phyloP scores from a whole-genome alignment of 2,329 filamentous ascomycete genomes.

The Penicillium sp. region DNA sequence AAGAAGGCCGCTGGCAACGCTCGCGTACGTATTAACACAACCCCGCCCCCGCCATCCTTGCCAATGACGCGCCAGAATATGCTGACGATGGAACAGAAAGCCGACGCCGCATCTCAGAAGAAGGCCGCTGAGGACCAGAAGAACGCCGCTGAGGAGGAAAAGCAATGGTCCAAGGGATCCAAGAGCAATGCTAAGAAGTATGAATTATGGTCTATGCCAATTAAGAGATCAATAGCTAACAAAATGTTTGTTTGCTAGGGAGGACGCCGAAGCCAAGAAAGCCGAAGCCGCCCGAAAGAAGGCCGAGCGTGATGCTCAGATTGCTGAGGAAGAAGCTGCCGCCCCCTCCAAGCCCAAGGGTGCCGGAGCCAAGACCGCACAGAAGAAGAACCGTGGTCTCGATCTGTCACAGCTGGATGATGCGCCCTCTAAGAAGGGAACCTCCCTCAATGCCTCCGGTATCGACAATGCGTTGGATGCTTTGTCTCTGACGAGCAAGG shows the following conservation, averaged over 20 bases:
- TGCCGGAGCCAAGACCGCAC: slow-evolving; percentile 52
- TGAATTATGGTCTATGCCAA: background rate
- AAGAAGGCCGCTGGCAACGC: slow-evolving; percentile 92
- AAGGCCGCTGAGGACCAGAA: slow-evolving; percentile 69
- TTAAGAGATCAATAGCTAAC: background rate
- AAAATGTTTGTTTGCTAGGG: slow-evolving; percentile 53
- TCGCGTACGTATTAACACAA: slow-evolving; percentile 35
- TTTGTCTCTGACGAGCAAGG: slow-evolving; percentile 64
- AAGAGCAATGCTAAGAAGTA: slow-evolving; percentile 89
- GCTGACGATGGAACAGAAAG: slow-evolving; percentile 64
- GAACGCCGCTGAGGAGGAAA: slow-evolving; percentile 66
- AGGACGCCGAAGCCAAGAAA: slow-evolving; percentile 80
- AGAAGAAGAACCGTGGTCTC: slow-evolving; percentile 65
- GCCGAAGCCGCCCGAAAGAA: slow-evolving; percentile 84
- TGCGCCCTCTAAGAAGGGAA: slow-evolving; percentile 47
- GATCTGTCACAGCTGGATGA: slow-evolving; percentile 76
- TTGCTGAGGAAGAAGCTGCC: slow-evolving; percentile 78
- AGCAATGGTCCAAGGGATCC: slow-evolving; percentile 80
- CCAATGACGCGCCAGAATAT: slow-evolving; percentile 8
- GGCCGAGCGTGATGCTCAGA: slow-evolving; percentile 81
- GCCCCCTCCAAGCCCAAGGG: slow-evolving; percentile 62
- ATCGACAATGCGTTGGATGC: slow-evolving; percentile 95
- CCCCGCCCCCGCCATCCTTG: slow-evolving; percentile 29
- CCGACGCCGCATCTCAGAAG: slow-evolving; percentile 80
- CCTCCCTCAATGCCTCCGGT: slow-evolving; percentile 75